Percentiles rank a stretch among this genome's conserved stretches.
Evolutionary conservation across 192 early-diverging fungal species (phyloP).

Genomic region (Dispira simplex): DNA sequence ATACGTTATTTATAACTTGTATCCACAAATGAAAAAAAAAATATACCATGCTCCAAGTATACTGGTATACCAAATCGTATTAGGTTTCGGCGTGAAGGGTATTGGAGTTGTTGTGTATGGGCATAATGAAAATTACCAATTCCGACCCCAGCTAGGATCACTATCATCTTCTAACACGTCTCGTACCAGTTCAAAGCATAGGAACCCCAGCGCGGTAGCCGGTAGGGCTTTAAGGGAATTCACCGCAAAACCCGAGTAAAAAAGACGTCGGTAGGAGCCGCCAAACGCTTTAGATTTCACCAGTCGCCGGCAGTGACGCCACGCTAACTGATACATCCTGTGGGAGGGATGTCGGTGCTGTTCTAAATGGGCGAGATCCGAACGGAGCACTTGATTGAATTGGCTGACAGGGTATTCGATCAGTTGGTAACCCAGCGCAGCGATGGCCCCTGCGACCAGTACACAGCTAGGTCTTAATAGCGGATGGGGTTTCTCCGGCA

Average conservation of each 20-base stretch:
- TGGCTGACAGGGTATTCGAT: conserved; percentile 56
- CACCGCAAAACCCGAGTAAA: conserved; percentile 33
- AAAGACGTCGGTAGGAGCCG: conserved; percentile 28
- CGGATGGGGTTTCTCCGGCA: not conserved
- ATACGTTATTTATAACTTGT: too few relatives aligned
- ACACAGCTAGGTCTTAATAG: conserved; percentile 38
- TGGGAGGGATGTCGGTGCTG: conserved; percentile 18
- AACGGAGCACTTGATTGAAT: conserved; percentile 45
- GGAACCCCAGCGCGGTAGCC: conserved; percentile 41
- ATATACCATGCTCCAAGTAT: too few relatives aligned
- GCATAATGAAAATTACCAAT: conserved; percentile 1
- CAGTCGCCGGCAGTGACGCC: conserved; percentile 32
- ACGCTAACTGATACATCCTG: conserved; percentile 31
- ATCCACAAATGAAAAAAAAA: too few relatives aligned
- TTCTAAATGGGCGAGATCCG: conserved; percentile 39
- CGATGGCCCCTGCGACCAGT: conserved; percentile 36
- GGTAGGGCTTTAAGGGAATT: conserved; percentile 33
- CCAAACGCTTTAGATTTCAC: conserved; percentile 15
- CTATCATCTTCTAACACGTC: conserved; percentile 1
- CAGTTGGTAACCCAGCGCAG: conserved; percentile 51
- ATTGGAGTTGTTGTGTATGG: too few relatives aligned
- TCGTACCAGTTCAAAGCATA: conserved; percentile 41
- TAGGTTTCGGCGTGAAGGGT: too few relatives aligned
- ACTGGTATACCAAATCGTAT: too few relatives aligned
- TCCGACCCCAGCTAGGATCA: conserved; percentile 7